Percentiles rank a stretch among this genome's conserved stretches.
Evolutionary conservation across 73 alveolate genomes (phyloP).

Genomic region (Paramecium caudatum): DNA sequence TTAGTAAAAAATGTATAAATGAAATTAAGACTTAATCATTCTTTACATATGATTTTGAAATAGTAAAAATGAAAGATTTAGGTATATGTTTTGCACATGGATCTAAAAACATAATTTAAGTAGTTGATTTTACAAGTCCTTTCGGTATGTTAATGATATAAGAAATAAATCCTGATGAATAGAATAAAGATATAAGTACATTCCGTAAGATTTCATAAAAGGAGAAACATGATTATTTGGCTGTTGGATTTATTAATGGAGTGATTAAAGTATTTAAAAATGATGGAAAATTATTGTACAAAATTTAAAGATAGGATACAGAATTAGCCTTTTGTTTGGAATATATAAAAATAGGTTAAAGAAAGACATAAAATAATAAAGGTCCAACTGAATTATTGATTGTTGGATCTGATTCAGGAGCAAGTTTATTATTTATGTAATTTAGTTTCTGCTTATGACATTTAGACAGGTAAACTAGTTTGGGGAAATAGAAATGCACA

Average conservation of each 20-base stretch:
- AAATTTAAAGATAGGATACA: neutral
- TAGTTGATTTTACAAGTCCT: constrained; percentile 55
- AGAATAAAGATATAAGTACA: constrained; percentile 51
- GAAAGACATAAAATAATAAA: neutral
- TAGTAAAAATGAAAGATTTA: constrained; percentile 27
- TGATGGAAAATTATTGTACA: neutral
- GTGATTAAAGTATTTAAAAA: constrained; percentile 14
- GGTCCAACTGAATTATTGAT: neutral
- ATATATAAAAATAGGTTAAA: neutral
- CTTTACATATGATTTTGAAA: constrained; percentile 65
- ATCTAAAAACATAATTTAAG: constrained; percentile 28
- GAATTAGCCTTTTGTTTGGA: neutral
- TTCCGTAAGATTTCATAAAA: constrained; percentile 38
- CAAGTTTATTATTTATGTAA: neutral
- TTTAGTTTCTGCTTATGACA: constrained; percentile 38
- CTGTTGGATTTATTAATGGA: constrained; percentile 46
- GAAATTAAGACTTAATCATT: constrained; percentile 68
- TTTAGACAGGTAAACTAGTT: constrained; percentile 2
- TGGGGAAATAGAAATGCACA: constrained; percentile 52
- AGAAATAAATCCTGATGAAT: constrained; percentile 64
- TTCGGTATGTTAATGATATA: constrained; percentile 41
- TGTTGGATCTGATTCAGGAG: constrained; percentile 59
- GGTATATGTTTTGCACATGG: constrained; percentile 69
- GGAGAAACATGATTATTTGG: constrained; percentile 26
- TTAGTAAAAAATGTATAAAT: constrained; percentile 59